phyloP scores from a whole-genome alignment of 768 basidiomycete species.

The Tulasnella calospora region DNA sequence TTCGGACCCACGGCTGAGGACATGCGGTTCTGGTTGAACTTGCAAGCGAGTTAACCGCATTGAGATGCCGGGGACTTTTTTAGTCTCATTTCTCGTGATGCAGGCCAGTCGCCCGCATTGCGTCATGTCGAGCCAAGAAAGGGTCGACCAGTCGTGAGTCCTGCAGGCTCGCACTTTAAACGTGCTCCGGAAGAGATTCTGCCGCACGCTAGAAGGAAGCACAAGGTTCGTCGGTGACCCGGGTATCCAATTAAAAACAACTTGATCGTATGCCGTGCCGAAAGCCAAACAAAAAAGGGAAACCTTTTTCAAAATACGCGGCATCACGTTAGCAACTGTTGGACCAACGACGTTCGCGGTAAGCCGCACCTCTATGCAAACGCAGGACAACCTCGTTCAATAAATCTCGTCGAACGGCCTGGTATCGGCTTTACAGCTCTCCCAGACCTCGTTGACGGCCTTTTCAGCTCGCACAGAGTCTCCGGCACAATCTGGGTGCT shows the following conservation, averaged over 20 bases:
- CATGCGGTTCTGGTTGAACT: too few relatives aligned
- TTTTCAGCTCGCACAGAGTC: conserved; percentile 71
- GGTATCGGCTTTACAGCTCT: conserved; percentile 92
- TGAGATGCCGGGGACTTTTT: background rate
- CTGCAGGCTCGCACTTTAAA: background rate
- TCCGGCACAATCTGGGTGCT: conserved; percentile 69
- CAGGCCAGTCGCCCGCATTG: background rate
- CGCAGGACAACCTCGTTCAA: background rate
- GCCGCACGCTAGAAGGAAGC: background rate
- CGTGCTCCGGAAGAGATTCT: background rate
- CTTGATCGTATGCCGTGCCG: too few relatives aligned
- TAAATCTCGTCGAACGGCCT: conserved; percentile 93
- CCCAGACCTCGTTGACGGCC: conserved; percentile 95
- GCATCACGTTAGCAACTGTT: background rate
- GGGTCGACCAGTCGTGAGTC: background rate
- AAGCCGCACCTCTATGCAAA: too few relatives aligned
- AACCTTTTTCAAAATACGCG: background rate
- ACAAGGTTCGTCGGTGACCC: background rate
- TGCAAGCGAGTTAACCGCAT: background rate
- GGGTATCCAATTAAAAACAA: background rate
- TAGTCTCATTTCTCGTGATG: background rate
- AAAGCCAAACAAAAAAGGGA: background rate
- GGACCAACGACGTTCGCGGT: too few relatives aligned
- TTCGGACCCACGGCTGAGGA: too few relatives aligned
- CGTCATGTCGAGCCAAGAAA: background rate